phyloP scores from a whole-genome alignment of 2,329 filamentous ascomycete genomes.

The Cladorrhinum sp. region DNA sequence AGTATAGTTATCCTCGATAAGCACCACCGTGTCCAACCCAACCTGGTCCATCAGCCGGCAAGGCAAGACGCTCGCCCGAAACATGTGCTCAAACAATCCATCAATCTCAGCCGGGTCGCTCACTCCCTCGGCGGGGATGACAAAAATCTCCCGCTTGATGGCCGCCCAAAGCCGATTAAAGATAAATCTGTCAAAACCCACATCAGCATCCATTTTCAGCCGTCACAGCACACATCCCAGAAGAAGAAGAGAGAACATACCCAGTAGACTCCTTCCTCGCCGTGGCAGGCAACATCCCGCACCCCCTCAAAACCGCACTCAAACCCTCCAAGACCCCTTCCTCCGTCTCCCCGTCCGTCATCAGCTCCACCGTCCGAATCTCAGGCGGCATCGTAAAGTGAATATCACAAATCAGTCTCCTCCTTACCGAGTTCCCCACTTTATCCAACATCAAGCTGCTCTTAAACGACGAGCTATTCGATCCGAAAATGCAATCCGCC shows the following conservation, averaged over 20 bases:
- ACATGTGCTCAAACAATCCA: constrained; percentile 42
- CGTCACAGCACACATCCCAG: neutral
- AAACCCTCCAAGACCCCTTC: constrained; percentile 44
- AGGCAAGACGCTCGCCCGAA: constrained; percentile 24
- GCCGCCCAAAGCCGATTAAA: constrained; percentile 51
- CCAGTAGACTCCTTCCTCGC: constrained; percentile 47
- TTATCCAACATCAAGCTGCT: constrained; percentile 46
- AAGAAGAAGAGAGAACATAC: neutral
- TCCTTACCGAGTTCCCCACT: constrained; percentile 36
- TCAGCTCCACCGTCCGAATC: constrained; percentile 47
- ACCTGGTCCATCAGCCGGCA: constrained; percentile 46
- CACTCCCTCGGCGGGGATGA: constrained; percentile 48
- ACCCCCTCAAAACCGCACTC: constrained; percentile 35
- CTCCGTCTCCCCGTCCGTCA: constrained; percentile 48
- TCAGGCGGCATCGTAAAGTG: constrained; percentile 50
- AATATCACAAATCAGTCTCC: constrained; percentile 42
- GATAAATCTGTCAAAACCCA: neutral
- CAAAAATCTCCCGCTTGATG: constrained; percentile 49
- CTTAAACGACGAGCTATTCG: constrained; percentile 51
- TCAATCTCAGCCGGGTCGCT: constrained; percentile 47
- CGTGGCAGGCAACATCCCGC: constrained; percentile 39
- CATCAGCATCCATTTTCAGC: neutral
- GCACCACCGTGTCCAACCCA: constrained; percentile 50
- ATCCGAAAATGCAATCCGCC: constrained; percentile 47
- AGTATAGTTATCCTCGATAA: constrained; percentile 53